A percentile compares a stretch with the other conserved stretches of the same genome.
Evolutionary conservation across 2,329 filamentous ascomycete species (phyloP).

Genomic region (Biscogniauxia mediterranea): DNA sequence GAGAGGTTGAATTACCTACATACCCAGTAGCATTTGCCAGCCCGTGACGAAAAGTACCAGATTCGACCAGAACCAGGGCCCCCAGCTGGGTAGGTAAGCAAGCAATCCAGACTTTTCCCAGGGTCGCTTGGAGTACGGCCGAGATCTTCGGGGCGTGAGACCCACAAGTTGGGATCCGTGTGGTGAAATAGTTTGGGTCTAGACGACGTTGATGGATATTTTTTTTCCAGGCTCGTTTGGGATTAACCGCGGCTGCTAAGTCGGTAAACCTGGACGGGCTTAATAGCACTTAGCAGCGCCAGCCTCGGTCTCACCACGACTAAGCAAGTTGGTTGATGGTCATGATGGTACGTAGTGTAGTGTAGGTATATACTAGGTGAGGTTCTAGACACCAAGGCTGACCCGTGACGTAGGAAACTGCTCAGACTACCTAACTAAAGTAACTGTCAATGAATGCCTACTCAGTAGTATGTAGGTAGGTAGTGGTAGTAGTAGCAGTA

Average conservation of each 20-base stretch:
- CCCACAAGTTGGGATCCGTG: slow-evolving; percentile 9
- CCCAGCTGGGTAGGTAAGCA: neutral
- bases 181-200: slow-evolving; percentile 1
- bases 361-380: too few species aligned
- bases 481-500: too few species aligned
- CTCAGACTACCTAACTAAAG: neutral
- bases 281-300: neutral
- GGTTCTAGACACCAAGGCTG: neutral
- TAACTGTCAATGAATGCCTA: neutral
- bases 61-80: slow-evolving; percentile 2
- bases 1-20: too few species aligned
- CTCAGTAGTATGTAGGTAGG: neutral
- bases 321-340: neutral
- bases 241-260: neutral
- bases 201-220: slow-evolving; percentile 6
- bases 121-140: slow-evolving; percentile 22
- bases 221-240: neutral
- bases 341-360: too few species aligned
- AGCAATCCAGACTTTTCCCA: neutral
- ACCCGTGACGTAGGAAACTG: neutral
- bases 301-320: neutral
- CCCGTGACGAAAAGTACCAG: slow-evolving; percentile 3
- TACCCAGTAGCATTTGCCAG: too few species aligned
- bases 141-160: slow-evolving; percentile 15
- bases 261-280: neutral